Base-by-base conservation (phyloP, 2,329 filamentous ascomycete genomes). In the Plectosphaerella sp. region DNA sequence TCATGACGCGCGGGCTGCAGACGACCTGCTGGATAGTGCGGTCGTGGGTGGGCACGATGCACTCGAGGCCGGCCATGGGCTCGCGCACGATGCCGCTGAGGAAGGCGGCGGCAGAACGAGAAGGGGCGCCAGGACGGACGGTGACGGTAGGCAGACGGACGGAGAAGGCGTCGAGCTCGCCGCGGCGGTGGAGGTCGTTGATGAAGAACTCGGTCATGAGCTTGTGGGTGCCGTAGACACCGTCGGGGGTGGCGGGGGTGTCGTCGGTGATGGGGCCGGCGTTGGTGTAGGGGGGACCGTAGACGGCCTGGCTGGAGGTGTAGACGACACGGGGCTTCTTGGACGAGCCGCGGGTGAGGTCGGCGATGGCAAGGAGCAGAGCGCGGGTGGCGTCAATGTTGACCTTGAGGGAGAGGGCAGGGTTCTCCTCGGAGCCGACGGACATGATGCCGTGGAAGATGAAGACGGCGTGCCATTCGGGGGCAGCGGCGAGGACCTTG, bases 51-150 rank as follows among this genome's bases (percentile, higher is more conserved):
- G 76, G 69, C 3, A 78, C 67, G 4, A 75, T 59, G n/a, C 69
- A 73, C 25, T 69, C 62, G 54, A 72, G 64, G 12, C 76, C 76
- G 39, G 77, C 71, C 16, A 84, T 64, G 1, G 80, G 79, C 63
- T 86, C 83, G 3, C 83, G 72, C 43, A 86, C 80, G 59, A 87
- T 85, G 1, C 82, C 83, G 3, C 73, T 81, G 1, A 82, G 73
- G 58, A 86, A 86, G 0, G 77, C 81, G 4, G 76, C 80, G 2
- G 83, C 82, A 0, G 83, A 82, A 0, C 79, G 78, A 3, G 82
- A 83, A 0, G 83, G 83, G 24, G 73, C 74, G 2, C 83, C 83
- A 0, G 82, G 79, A 5, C 83, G 72, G 2, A 86, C 80, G 0
- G 80, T 79, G 15, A 86, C 76, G 0, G 82, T 85, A 0, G 82